Evolutionary conservation across 2,329 filamentous ascomycete genomes (phyloP), one percentile per base, ranked within the genome.

Genomic region (Simplicillium sp.): DNA sequence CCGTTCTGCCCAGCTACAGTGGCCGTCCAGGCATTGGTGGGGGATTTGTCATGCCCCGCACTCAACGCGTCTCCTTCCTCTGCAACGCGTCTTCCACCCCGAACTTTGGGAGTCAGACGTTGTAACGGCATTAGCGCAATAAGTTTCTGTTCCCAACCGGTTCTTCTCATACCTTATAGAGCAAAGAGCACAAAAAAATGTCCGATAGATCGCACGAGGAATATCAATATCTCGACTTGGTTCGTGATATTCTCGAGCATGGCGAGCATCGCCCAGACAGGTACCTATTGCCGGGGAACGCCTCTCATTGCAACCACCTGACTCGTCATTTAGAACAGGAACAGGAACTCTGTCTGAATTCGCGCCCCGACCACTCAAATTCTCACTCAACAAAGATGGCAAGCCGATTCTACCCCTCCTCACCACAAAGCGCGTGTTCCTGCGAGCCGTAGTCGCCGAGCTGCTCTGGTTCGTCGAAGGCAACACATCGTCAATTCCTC

Each of bases 351-450:
- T 81, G 55, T 88, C 88, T 9, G 73, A 97, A 49, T 96, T 95
- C 54, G 90, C 87, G 2, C 90, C 92, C 1, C 73, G 76, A 1
- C 87, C 88, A 29, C 75, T 97, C 37, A 89, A 87, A 56, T 98
- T 97, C 71, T 72, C 74, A 35, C 84, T 98, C 48, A 84, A 82
- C 47, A 71, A 76, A 41, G 55, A 67, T 44, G 70, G 68, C 44
- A 54, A 52, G 1, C 80, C 83, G 2, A 71, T 96, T 52, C 77
- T 98, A 15, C 92, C 92, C 17, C 86, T 98, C 50, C 81, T 98
- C 14, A 98, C 92, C 4, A 98, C 92, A 3, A 98, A 98, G 62
- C 87, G 92, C 50, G 92, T 98, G 53, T 97, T 96, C 65, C 76
- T 86, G 28, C 84, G 86, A 45, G 90, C 89, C 53, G 84, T 98